Base-by-base conservation (phyloP, 139 green algal species). In the Closterium sp. region DNA sequence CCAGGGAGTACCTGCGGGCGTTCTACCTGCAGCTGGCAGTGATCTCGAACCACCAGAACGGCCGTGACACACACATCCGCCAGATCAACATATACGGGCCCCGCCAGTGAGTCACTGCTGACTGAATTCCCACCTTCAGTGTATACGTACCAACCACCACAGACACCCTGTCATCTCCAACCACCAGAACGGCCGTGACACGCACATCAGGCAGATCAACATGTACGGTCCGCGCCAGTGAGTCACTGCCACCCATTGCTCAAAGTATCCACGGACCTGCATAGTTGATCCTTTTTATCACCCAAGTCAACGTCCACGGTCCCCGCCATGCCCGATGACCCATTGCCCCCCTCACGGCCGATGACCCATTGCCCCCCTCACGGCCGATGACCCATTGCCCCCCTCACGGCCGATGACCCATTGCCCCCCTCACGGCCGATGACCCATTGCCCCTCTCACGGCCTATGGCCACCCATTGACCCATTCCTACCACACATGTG, bases 111-210 rank as follows among this genome's bases (percentile, higher is more conserved):
- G 89, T 94, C 32, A 38, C 32, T 38, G 2, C 32, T 3, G 2
- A 38, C n/a, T n/a, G n/a, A n/a, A 38, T 38, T 2, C 32, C 32
- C 32, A 38, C 3, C 32, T 3, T 7, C 32, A 38, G 32, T 38
- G 32, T n/a, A n/a, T n/a, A n/a, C n/a, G n/a, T n/a, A n/a, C n/a
- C n/a, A n/a, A n/a, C n/a, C n/a, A n/a, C n/a, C n/a, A n/a, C n/a
- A n/a, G n/a, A n/a, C n/a, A n/a, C n/a, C n/a, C n/a, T n/a, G n/a
- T n/a, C n/a, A n/a, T n/a, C 6, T 93, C 96, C 86, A 99, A 99
- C 96, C 98, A 99, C 91, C 98, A 99, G 90, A 99, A 99, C 91
- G 98, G 98, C 0, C 92, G 98, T 0, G 98, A 99, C 95, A 99
- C 98, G 0, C 98, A 99, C 93, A 95, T 99, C 0, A 93, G 98